Evolutionary conservation across 2,329 filamentous ascomycete genomes (phyloP).

Genomic region (Cladosporium cucumerinum): DNA sequence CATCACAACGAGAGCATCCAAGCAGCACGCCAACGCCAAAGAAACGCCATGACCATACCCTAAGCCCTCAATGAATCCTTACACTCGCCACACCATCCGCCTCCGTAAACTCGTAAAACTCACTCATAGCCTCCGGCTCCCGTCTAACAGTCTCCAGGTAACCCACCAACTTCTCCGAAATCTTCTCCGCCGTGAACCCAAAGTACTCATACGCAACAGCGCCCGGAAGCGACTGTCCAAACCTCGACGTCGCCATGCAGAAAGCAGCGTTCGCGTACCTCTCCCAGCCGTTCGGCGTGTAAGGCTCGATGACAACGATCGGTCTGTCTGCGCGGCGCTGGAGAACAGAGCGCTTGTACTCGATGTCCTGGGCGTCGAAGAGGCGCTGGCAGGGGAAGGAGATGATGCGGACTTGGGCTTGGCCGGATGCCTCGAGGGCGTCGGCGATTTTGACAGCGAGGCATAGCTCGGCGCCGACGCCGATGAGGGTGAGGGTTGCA

Average conservation of each 20-base stretch:
- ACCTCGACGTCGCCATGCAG: conserved; percentile 47
- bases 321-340: conserved; percentile 18
- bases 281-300: conserved; percentile 58
- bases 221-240: conserved; percentile 56
- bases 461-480: conserved; percentile 49
- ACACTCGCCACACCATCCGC: conserved; percentile 1
- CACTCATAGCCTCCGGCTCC: conserved; percentile 23
- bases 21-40: neutral
- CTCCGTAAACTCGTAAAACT: conserved; percentile 16
- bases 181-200: conserved; percentile 48
- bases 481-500: conserved; percentile 47
- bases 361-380: conserved; percentile 47
- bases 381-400: conserved; percentile 51
- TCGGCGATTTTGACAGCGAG: conserved; percentile 46
- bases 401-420: conserved; percentile 45
- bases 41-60: neutral
- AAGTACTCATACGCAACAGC: conserved; percentile 55
- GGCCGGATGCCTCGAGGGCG: conserved; percentile 35
- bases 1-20: neutral
- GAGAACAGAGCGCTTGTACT: conserved; percentile 49
- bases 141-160: conserved; percentile 38
- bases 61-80: neutral
- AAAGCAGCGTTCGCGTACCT: conserved; percentile 57
- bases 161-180: conserved; percentile 41
- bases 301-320: conserved; percentile 54